Conservation (phyloP, 2,329 filamentous ascomycete genomes). For the Alternaria hordeiaustralica region DNA sequence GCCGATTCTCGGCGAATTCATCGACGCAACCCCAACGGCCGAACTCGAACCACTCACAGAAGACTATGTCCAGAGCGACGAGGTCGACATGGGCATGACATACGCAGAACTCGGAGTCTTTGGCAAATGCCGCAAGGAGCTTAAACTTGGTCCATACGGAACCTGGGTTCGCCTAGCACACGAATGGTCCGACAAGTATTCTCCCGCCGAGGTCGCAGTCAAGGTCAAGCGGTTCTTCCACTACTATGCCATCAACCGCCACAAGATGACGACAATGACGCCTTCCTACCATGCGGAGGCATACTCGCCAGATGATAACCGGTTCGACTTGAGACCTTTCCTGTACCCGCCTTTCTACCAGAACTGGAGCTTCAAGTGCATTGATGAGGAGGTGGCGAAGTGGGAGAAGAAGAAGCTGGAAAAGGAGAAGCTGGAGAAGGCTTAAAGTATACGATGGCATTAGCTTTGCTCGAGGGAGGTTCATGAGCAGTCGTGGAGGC, state of each 20-base stretch:
- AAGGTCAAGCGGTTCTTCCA: conserved; percentile 55
- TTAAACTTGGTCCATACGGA: conserved; percentile 57
- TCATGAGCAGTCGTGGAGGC: neutral
- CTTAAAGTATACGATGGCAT: neutral
- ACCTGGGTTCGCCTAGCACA: conserved; percentile 62
- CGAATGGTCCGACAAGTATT: conserved; percentile 54
- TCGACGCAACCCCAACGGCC: conserved; percentile 57
- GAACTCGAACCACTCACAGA: conserved; percentile 69
- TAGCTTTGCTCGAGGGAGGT: neutral
- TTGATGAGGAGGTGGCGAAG: conserved; percentile 43
- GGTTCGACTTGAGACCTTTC: conserved; percentile 57
- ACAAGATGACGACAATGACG: conserved; percentile 39
- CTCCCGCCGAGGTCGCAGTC: conserved; percentile 51
- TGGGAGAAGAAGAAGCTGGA: conserved; percentile 30
- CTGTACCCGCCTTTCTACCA: conserved; percentile 53
- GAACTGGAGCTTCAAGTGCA: conserved; percentile 48
- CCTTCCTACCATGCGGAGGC: conserved; percentile 48
- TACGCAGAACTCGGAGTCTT: conserved; percentile 62
- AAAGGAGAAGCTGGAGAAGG: conserved; percentile 12
- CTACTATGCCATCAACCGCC: conserved; percentile 31
- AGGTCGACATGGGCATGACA: conserved; percentile 59
- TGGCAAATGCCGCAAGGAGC: conserved; percentile 61
- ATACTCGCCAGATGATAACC: conserved; percentile 65
- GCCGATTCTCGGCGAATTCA: conserved; percentile 70
- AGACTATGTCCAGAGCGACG: conserved; percentile 59